Base-by-base conservation (phyloP, 192 early-diverging fungal genomes). In the Coemansia sp. region DNA sequence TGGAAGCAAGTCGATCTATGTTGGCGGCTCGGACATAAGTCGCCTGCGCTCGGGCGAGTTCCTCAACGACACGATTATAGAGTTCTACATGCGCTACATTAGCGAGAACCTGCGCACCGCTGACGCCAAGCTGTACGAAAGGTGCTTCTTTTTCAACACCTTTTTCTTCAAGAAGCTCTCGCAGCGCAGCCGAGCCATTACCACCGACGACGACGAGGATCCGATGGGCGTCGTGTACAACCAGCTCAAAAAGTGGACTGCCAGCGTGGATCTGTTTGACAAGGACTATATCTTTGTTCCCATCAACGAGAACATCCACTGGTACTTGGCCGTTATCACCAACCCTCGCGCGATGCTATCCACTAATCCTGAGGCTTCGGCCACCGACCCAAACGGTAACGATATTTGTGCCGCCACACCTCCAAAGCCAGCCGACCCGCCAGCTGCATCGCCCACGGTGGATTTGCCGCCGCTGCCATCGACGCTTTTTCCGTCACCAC, bases 281-380 rank as follows among this genome's bases (percentile, higher is more conserved):
- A 92, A 89, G 62, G 84, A 85, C 36, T 92, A 87, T 64, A 80
- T 94, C 39, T 83, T 96, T 69, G 82, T 96, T 13, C 94, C 94
- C 12, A 92, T 96, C 68, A 89, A 94, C 73, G 93, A 96, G 73
- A 86, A 91, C 85, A 79, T 90, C 41, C 95, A 96, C 61, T 96
- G 95, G 95, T 94, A 96, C 70, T 79, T 93, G 21, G 91, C 88
- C 42, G 75, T 96, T 2, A 88, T 96, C 18, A 81, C 73, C 71
- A 92, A 96, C 62, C 87, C 91, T 3, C 84, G 87, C 6, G 64
- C 75, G 11, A 59, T 88, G 60, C 47, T 85, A 5, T 10, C 26
- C 20, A 28, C 25, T 6, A 23, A 41, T 33, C 16, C 11, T 0
- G 34, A 18, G 26, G 68, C 43, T 14, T 6, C 43, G 5, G 31